Evolutionary conservation across 106 monocot species (phyloP), one percentile per base, ranked within the genome.

Genomic region (Vanilla planifolia): DNA sequence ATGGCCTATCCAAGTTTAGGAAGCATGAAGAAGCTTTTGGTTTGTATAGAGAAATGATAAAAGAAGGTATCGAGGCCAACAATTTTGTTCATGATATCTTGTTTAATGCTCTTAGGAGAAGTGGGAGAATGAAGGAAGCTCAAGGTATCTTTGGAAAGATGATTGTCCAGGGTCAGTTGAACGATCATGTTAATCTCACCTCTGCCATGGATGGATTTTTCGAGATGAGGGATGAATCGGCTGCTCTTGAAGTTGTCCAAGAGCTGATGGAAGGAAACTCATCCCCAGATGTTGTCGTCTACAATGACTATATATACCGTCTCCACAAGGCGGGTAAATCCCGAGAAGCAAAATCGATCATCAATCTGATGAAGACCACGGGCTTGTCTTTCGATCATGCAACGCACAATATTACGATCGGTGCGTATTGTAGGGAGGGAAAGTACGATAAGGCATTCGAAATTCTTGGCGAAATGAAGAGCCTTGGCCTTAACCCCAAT

Each of bases 251-350:
- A 65, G 46, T 80, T 59, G 82, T 62, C 6, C 84, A 92, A 64
- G 77, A 92, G 48, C 60, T 92, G 66, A 73, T 82, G 47, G 67
- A 80, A 56, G 75, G 37, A 75, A 78, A 80, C 44, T 3, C 77
- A 19, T 41, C 33, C 32, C 79, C 73, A 46, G 98, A 98, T 78
- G 69, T 75, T 72, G 75, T 65, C 39, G 57, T 82, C 16, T 92
- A 98, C 69, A 98, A 92, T 73, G 88, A 85, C 52, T 81, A 82
- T 52, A 85, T 98, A 63, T 92, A 98, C 64, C 79, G 82, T 61
- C 73, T 82, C 47, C 85, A 73, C 56, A 55, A 33, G 34, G 75
- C 70, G 58, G 92, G 98, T 2, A 91, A 88, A 63, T 67, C 26
- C 58, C 69, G 59, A 9, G 76, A 98, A 74, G 98, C 85, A 28